These are phyloP conservation scores for Pharnaceum exiguum DNA, from an alignment of 148 eudicot genomes.

Conservation along the genomic window DNA sequence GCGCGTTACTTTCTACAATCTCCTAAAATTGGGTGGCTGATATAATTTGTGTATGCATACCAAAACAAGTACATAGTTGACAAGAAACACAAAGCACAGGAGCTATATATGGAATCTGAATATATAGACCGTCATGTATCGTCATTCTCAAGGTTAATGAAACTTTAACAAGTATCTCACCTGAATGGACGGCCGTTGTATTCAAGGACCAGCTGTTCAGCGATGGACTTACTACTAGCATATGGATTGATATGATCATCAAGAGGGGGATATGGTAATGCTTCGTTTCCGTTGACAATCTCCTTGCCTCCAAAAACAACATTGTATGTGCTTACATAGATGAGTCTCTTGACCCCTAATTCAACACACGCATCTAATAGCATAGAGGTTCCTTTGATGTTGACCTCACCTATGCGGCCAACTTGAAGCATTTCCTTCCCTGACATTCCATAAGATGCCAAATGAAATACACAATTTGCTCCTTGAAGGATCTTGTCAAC, in stretches of 20 bases:
- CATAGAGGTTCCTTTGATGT: constrained; percentile 76
- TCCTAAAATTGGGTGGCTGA: no score
- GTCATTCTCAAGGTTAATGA: background rate
- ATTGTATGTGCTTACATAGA: constrained; percentile 82
- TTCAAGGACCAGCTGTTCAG: constrained; percentile 82
- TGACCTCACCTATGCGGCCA: constrained; percentile 69
- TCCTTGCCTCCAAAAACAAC: constrained; percentile 86
- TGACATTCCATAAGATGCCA: constrained; percentile 96
- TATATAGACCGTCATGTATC: background rate
- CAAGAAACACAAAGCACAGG: no score
- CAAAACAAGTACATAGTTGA: no score
- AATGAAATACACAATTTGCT: constrained; percentile 87
- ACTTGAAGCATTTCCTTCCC: constrained; percentile 95
- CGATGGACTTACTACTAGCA: constrained; percentile 89
- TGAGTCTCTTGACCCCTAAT: constrained; percentile 64
- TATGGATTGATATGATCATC: constrained; percentile 83
- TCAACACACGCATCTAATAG: constrained; percentile 71
- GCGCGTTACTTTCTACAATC: no score
- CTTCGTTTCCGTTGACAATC: constrained; percentile 80
- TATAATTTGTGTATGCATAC: no score
- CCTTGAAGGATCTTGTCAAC: constrained; percentile 65
- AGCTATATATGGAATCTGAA: background rate
- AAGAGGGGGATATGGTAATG: constrained; percentile 65
- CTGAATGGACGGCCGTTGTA: constrained; percentile 75
- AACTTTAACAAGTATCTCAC: constrained; percentile 38